phyloP scores from a whole-genome alignment of 331 rosid genomes.

The Arachis monticola region DNA sequence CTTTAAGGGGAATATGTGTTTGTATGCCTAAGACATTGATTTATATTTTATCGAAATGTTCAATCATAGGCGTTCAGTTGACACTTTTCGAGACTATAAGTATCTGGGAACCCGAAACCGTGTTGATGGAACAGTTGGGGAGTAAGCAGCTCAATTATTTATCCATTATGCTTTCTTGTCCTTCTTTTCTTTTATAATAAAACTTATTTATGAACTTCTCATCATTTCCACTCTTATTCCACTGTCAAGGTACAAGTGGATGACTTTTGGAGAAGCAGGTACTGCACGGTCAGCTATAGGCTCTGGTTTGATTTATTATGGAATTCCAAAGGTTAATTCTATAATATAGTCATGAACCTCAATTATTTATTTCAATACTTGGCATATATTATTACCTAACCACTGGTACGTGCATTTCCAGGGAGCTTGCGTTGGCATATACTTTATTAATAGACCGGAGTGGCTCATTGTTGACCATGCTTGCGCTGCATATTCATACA shows the following conservation, averaged over 20 bases:
- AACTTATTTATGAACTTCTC: slow-evolving; percentile 33
- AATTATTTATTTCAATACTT: slow-evolving; percentile 17
- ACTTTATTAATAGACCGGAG: slow-evolving; percentile 95
- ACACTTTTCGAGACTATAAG: slow-evolving; percentile 85
- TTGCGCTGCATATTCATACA: slow-evolving; percentile 90
- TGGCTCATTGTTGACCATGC: slow-evolving; percentile 98
- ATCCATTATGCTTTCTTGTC: slow-evolving; percentile 17
- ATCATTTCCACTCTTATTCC: slow-evolving; percentile 36
- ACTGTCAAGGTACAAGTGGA: slow-evolving; percentile 91
- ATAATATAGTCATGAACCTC: slow-evolving; percentile 7
- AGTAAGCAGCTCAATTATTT: slow-evolving; percentile 64
- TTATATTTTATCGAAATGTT: slow-evolving; percentile 38
- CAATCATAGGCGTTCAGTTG: slow-evolving; percentile 76
- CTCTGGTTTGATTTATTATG: slow-evolving; percentile 82
- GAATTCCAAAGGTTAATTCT: slow-evolving; percentile 79
- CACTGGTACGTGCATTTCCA: slow-evolving; percentile 37
- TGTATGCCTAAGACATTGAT: slow-evolving; percentile 32
- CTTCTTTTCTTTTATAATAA: slow-evolving; percentile 10
- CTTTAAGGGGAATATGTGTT: slow-evolving; percentile 16
- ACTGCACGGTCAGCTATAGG: slow-evolving; percentile 90
- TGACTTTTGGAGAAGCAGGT: slow-evolving; percentile 96
- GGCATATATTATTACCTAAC: slow-evolving; percentile 26
- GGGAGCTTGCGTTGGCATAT: slow-evolving; percentile 87
- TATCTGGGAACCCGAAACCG: slow-evolving; percentile 94
- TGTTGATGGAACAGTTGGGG: slow-evolving; percentile 93